Base-by-base conservation (phyloP, 345 rosid species). In the Gossypium mustelinum region DNA sequence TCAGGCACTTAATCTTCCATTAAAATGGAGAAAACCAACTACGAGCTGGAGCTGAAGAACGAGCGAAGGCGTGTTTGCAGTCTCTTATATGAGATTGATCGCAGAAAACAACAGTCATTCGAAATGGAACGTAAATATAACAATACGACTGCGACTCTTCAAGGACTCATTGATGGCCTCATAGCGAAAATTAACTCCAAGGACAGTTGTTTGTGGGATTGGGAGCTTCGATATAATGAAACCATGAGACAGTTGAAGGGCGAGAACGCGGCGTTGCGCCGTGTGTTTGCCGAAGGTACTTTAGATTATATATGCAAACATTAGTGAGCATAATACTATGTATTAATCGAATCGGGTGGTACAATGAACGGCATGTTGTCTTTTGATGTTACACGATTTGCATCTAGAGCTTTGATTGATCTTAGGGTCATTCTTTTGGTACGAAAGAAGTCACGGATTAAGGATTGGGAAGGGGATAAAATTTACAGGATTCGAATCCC, bases 71-170 rank as follows among this genome's bases (percentile, higher is more conserved):
- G 74, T 60, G 67, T 52, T 57, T n/a, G 10, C 51, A 63, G 12
- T 27, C 79, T 81, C 20, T 3, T 50, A 29, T 18, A 62, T 13
- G 76, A 81, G 76, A 75, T 64, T 43, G 78, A 59, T 25, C 58
- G 24, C 66, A 77, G 60, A n/a, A 77, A 77, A 34, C 29, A 71
- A 50, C 75, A 71, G 70, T n/a, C 65, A 48, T 24, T 45, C 51
- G 54, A 70, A 44, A 25, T 71, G 64, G 51, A 75, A 61, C 61
- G 29, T 47, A 29, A 48, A n/a, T 25, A 20, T 71, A 14, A 56
- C n/a, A 76, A 70, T 13, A 47, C 57, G 12, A 9, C 2, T 12
- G 64, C 69, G 50, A 27, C 11, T 50, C 14, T 44, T 66, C 27
- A 39, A 13, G 57, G 34, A n/a, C 24, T 75, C 2, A 13, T 71